Conservation (phyloP, 2,329 filamentous ascomycete genomes). For the Aspergillus flavus region DNA sequence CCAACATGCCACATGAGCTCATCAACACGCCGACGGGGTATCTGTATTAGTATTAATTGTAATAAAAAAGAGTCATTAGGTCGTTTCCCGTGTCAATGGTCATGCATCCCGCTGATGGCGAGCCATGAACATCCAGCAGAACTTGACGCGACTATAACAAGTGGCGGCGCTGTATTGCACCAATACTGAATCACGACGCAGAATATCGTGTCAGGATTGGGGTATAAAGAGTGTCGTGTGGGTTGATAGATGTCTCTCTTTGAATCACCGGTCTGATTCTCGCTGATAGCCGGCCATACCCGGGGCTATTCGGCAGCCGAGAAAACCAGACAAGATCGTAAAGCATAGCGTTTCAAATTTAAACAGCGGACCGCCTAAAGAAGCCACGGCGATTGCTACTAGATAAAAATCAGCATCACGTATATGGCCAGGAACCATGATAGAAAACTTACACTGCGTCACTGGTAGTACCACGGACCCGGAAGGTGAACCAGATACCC, state of each 20-base stretch:
- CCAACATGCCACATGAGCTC: conserved; percentile 6
- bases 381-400: conserved; percentile 14
- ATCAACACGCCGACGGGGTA: conserved; percentile 16
- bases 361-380: conserved; percentile 16
- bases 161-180: background rate
- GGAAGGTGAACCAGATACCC: conserved; percentile 43
- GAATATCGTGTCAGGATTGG: background rate
- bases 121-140: background rate
- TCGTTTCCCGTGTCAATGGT: conserved; percentile 10
- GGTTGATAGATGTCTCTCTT: background rate
- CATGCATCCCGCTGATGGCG: conserved; percentile 3
- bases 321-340: background rate
- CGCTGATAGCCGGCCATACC: background rate
- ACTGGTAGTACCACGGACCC: conserved; percentile 21
- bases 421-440: background rate
- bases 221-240: conserved; percentile 3
- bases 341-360: background rate
- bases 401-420: background rate
- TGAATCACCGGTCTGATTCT: background rate
- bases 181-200: background rate
- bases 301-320: too few species aligned
- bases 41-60: conserved; percentile 6
- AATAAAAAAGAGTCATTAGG: conserved; percentile 7
- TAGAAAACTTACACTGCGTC: conserved; percentile 26
- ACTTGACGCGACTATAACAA: background rate